Base-by-base conservation (phyloP, 208 protist genomes). In the Trypanosoma scelopori region DNA sequence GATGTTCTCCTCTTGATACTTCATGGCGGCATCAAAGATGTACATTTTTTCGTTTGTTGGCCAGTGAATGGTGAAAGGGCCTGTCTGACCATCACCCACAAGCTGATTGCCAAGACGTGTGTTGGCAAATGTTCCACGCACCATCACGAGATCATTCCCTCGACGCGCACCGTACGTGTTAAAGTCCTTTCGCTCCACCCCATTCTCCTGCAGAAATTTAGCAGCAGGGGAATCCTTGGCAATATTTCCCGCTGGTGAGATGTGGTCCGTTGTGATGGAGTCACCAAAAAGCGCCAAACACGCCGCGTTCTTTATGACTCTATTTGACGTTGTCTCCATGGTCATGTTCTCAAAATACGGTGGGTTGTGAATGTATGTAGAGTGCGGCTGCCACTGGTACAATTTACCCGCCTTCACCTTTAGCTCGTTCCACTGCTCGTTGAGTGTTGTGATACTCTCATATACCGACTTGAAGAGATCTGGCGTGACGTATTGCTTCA, bases 231-330 rank as follows among this genome's bases (percentile, higher is more conserved):
- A 98, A 72, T 94, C 95, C 59, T 91, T 89, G 49, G 93, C 95
- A 69, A 99, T 98, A 74, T 91, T 98, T 61, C 97, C 97, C 13
- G 94, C 93, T 3, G 96, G 96, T 47, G 93, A 97, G 76, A 99
- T 99, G 77, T 98, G 94, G 70, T 99, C 97, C 11, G 96, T 98
- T 42, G 97, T 98, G 71, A 98, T 98, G 65, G 79, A 93, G 81
- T 99, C 97, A 28, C 97, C 97, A 63, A 98, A 88, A 65, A 97
- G 68, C 51, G 97, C 90, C 42, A 99, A 79, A 64, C 79, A 90
- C 53, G 78, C 71, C 25, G 95, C 97, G 63, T 87, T 56, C 37
- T 86, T 67, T 69, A 98, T 92, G 56, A 56, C 77, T 52, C 60
- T 79, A 23, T 79, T 59, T 30, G 78, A 81, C 12, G 64, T 75